Evolutionary conservation across 257 asterid genomes (phyloP).

Genomic region (Forsythia suspensa): DNA sequence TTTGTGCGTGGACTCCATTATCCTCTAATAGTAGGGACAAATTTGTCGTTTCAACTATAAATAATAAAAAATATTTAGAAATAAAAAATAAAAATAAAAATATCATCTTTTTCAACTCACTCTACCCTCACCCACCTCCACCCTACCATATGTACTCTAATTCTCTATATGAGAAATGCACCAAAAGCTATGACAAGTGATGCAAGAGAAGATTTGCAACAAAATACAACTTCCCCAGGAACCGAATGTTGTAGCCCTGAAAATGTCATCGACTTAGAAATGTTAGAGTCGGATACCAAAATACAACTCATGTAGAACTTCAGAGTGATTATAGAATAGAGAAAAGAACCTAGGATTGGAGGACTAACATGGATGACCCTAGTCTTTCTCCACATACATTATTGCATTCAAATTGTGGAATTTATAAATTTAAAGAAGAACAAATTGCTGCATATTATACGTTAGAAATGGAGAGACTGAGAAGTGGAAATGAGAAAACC

Average conservation of each 20-base stretch:
- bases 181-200: constrained; percentile 30
- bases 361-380: constrained; percentile 19
- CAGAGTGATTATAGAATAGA: constrained; percentile 28
- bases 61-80: too few species aligned
- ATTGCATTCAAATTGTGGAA: constrained; percentile 22
- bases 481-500: constrained; percentile 30
- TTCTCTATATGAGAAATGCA: constrained; percentile 52
- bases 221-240: constrained; percentile 36
- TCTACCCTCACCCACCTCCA: too few species aligned
- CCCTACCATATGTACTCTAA: constrained; percentile 46
- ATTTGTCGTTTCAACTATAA: too few species aligned
- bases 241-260: neutral
- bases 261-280: constrained; percentile 41
- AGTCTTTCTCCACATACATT: constrained; percentile 25
- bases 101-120: too few species aligned
- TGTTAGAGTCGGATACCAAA: constrained; percentile 41
- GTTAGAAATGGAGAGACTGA: constrained; percentile 58
- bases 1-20: too few species aligned
- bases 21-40: too few species aligned
- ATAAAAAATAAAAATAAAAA: too few species aligned
- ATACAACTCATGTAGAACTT: neutral
- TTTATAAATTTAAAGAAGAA: constrained; percentile 37
- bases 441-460: constrained; percentile 33
- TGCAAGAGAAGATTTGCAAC: constrained; percentile 37
- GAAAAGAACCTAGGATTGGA: constrained; percentile 23